These are phyloP conservation scores for Citrullus colocynthis DNA, from an alignment of 306 rosid species.

Conservation along the genomic window DNA sequence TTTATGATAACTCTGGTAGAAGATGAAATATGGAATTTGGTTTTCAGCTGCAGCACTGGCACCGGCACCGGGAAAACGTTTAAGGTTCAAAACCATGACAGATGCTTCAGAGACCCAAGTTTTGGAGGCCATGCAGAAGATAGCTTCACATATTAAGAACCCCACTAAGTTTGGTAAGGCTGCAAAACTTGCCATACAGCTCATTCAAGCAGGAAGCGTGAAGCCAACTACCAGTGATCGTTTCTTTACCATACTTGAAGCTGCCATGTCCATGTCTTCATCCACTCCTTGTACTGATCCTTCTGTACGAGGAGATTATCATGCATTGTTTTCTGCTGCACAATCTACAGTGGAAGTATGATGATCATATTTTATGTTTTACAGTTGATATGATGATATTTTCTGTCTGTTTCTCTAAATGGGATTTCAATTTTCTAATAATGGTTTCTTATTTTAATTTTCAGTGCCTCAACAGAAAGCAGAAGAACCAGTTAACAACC, in stretches of 20 bases:
- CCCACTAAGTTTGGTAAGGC: constrained; percentile 76
- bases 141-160: constrained; percentile 76
- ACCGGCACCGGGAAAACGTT: constrained; percentile 33
- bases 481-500: constrained; percentile 50
- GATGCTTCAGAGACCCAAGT: constrained; percentile 87
- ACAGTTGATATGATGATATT: not conserved
- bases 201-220: constrained; percentile 84
- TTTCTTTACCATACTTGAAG: constrained; percentile 60
- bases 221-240: constrained; percentile 52
- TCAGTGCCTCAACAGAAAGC: constrained; percentile 64
- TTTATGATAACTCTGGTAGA: not conserved
- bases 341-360: constrained; percentile 53
- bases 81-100: constrained; percentile 69
- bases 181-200: constrained; percentile 79
- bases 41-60: constrained; percentile 30
- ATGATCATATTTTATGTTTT: not conserved
- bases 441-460: not conserved
- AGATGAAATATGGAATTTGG: constrained; percentile 9
- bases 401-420: not conserved
- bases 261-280: constrained; percentile 75
- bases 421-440: not conserved
- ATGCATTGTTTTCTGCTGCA: constrained; percentile 57
- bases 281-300: constrained; percentile 62
- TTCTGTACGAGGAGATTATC: constrained; percentile 59
- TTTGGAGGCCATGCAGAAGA: constrained; percentile 82